Evolutionary conservation across 495 filamentous ascomycete species (phyloP).

Genomic region (Podospora appendiculata): DNA sequence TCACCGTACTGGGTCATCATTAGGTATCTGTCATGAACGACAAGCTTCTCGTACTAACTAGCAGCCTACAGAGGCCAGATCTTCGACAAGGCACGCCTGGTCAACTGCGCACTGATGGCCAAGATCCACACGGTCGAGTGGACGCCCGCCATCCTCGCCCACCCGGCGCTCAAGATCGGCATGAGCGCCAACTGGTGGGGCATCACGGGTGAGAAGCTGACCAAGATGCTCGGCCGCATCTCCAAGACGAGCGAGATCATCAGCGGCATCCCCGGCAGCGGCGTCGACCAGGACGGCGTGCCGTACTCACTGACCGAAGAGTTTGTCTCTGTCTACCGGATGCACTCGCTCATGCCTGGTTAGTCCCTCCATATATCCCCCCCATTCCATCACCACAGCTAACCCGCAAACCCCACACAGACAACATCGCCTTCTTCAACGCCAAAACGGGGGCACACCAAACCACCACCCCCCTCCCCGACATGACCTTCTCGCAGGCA

Average conservation of each 20-base stretch:
- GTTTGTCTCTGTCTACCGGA: conserved; percentile 36
- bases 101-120: conserved; percentile 39
- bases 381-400: neutral
- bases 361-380: neutral
- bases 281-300: conserved; percentile 25
- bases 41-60: too few relatives aligned
- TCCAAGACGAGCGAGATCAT: conserved; percentile 28
- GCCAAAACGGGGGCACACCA: conserved; percentile 20
- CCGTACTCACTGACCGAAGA: conserved; percentile 37
- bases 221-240: conserved; percentile 30
- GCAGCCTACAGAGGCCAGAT: conserved; percentile 23
- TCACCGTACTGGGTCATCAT: too few relatives aligned
- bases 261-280: conserved; percentile 32
- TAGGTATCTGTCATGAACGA: too few relatives aligned
- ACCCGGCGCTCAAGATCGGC: conserved; percentile 30
- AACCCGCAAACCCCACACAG: conserved; percentile 1
- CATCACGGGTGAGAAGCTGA: conserved; percentile 30
- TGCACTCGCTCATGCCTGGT: conserved; percentile 37
- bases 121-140: conserved; percentile 43
- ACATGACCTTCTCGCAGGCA: conserved; percentile 25
- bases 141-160: conserved; percentile 37
- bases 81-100: conserved; percentile 37
- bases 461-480: conserved; percentile 18
- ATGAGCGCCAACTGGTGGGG: conserved; percentile 41
- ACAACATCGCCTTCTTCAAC: conserved; percentile 34